Percentiles rank a stretch among this genome's conserved stretches.
Conservation (phyloP, 345 rosid genomes). For the Eucalyptus marginata region DNA sequence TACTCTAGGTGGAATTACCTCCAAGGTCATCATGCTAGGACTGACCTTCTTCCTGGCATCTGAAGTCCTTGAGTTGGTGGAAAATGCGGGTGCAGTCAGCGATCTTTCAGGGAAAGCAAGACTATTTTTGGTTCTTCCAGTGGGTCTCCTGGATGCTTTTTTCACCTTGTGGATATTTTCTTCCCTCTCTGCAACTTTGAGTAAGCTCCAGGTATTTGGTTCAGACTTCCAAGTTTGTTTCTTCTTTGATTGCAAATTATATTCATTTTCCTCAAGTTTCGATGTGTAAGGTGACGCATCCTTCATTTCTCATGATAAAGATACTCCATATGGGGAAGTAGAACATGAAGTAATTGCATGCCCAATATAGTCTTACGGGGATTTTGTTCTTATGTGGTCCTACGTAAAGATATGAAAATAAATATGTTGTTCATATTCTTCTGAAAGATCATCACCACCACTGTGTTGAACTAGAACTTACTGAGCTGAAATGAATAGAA, state of each 20-base stretch:
- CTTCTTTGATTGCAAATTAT: neutral
- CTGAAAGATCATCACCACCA: neutral
- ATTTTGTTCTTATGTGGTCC: neutral
- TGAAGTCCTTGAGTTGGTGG: constrained; percentile 84
- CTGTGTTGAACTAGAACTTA: neutral
- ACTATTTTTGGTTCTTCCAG: constrained; percentile 74
- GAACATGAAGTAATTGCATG: neutral
- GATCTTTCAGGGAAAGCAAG: constrained; percentile 93
- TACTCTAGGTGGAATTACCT: constrained; percentile 82
- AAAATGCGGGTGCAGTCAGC: constrained; percentile 83
- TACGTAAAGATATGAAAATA: neutral
- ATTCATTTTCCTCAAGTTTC: neutral
- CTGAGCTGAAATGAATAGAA: neutral
- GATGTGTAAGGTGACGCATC: neutral
- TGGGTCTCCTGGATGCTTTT: constrained; percentile 86
- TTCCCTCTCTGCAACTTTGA: constrained; percentile 83
- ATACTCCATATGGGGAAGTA: neutral
- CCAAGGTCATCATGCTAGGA: constrained; percentile 88
- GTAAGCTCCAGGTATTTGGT: constrained; percentile 71
- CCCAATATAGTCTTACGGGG: neutral
- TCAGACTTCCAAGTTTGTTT: neutral
- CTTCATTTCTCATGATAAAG: neutral
- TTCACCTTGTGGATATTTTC: constrained; percentile 91
- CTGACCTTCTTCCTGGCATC: constrained; percentile 80
- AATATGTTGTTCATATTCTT: neutral